Conservation (phyloP, 2,329 filamentous ascomycete species). For the Dothideomycetes sp. region DNA sequence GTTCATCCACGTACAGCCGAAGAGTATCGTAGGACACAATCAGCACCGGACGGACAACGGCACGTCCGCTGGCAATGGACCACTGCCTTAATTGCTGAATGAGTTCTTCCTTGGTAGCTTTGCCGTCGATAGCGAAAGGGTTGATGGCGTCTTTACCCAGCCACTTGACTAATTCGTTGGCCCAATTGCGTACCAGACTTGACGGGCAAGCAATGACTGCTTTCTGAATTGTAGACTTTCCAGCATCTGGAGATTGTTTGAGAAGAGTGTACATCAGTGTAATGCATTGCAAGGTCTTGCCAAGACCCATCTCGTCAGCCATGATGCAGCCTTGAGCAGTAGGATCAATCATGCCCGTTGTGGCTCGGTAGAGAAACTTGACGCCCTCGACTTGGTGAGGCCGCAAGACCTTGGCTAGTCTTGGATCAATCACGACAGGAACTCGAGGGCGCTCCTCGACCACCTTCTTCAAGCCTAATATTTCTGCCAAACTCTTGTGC, state of each 20-base stretch:
- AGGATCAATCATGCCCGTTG: conserved; percentile 87
- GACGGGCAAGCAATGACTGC: conserved; percentile 95
- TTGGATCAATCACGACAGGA: conserved; percentile 94
- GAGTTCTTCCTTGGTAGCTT: conserved; percentile 87
- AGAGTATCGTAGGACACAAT: conserved; percentile 98
- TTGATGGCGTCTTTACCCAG: conserved; percentile 81
- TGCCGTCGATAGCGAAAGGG: conserved; percentile 93
- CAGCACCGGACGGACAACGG: conserved; percentile 82
- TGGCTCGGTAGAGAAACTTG: conserved; percentile 91
- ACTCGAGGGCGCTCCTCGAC: conserved; percentile 74
- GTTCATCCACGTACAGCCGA: conserved; percentile 77
- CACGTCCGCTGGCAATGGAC: conserved; percentile 82
- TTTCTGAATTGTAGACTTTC: conserved; percentile 87
- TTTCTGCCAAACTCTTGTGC: conserved; percentile 91
- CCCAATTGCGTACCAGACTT: conserved; percentile 95
- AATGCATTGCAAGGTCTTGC: conserved; percentile 96
- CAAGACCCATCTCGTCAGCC: conserved; percentile 98
- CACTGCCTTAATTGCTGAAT: conserved; percentile 86
- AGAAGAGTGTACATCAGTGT: conserved; percentile 91
- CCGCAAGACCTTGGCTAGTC: conserved; percentile 75
- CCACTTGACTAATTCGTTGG: conserved; percentile 94
- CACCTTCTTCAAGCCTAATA: conserved; percentile 79
- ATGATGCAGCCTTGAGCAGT: conserved; percentile 97
- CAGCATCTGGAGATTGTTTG: conserved; percentile 92
- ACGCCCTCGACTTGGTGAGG: conserved; percentile 98